Percentiles rank a stretch among this genome's conserved stretches.
These are phyloP conservation scores for Salix purpurea DNA, from an alignment of 345 rosid genomes.

Conservation along the genomic window DNA sequence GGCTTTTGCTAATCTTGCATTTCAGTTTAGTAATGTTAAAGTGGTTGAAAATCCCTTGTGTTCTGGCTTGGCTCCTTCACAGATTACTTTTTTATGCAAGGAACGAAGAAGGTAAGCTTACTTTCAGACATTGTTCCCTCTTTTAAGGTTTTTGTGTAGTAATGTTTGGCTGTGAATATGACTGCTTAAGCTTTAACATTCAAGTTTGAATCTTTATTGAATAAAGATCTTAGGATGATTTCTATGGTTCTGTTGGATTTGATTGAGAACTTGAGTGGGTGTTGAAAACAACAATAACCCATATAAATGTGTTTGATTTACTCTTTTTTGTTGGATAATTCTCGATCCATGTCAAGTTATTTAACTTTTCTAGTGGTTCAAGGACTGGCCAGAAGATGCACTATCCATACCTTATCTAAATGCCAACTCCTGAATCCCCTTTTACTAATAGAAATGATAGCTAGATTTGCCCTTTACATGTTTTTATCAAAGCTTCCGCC, in stretches of 20 bases:
- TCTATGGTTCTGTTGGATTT: not conserved
- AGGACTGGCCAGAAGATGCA: not conserved
- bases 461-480: not conserved
- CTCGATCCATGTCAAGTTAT: not conserved
- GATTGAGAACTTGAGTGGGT: not conserved
- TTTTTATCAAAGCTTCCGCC: not conserved
- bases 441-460: not conserved
- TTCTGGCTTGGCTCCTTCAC: constrained; percentile 12
- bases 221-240: not conserved
- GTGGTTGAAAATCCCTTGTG: constrained; percentile 18
- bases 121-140: not conserved
- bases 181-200: not conserved
- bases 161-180: not conserved
- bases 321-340: not conserved
- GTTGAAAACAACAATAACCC: not conserved
- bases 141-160: not conserved
- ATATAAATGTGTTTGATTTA: not conserved
- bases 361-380: not conserved
- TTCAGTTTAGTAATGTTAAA: constrained; percentile 15
- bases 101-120: constrained; percentile 28
- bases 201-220: not conserved
- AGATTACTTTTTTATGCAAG: constrained; percentile 17
- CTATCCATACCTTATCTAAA: not conserved
- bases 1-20: constrained; percentile 37
- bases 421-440: not conserved